A percentile compares a stretch with the other conserved stretches of the same genome.
These are phyloP conservation scores for Fraxinus velutina DNA, from an alignment of 305 asterid species.

Conservation along the genomic window DNA sequence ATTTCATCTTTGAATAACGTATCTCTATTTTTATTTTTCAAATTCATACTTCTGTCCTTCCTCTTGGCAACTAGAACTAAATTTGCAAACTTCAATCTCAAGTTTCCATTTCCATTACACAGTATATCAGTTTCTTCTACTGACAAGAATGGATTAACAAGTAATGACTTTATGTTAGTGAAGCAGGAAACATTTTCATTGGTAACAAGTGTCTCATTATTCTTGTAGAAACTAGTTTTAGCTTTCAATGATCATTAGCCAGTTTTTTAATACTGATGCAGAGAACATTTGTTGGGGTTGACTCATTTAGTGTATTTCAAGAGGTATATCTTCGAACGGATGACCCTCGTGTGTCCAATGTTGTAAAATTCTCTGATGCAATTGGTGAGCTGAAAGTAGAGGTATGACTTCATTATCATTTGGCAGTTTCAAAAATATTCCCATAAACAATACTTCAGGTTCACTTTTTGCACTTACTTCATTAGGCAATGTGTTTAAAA, in stretches of 20 bases:
- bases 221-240: background rate
- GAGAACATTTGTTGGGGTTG: constrained; percentile 94
- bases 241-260: background rate
- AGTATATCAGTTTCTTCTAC: background rate
- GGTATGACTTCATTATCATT: constrained; percentile 37
- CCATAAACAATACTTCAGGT: background rate
- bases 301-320: constrained; percentile 78
- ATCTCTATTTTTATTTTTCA: background rate
- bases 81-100: background rate
- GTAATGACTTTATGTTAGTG: background rate
- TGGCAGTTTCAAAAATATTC: background rate
- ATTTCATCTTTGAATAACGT: background rate
- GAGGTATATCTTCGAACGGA: constrained; percentile 72
- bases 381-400: constrained; percentile 86
- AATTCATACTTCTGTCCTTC: background rate
- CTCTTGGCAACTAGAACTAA: background rate
- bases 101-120: background rate
- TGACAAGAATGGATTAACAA: background rate
- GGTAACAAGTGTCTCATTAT: background rate
- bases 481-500: background rate
- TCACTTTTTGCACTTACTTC: background rate
- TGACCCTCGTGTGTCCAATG: constrained; percentile 82
- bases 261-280: constrained; percentile 29
- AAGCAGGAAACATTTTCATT: background rate
- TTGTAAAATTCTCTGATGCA: constrained; percentile 69